These are phyloP conservation scores for Strobilomyces dryophilus DNA, from an alignment of 768 basidiomycete species.

Conservation along the genomic window DNA sequence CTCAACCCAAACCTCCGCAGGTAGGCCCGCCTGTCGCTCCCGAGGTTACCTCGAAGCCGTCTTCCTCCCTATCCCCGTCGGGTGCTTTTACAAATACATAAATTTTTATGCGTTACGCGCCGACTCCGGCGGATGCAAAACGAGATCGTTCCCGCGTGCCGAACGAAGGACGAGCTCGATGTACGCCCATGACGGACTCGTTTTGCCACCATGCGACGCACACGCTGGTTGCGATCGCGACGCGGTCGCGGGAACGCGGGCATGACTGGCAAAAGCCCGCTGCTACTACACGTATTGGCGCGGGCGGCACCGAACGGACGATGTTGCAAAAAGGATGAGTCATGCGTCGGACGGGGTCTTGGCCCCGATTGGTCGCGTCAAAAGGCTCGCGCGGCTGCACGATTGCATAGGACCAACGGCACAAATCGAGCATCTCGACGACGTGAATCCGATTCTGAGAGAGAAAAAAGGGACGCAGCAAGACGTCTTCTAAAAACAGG, in stretches of 20 bases:
- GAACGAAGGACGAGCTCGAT: constrained; percentile 2
- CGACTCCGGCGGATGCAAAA: background rate
- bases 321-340: background rate
- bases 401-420: background rate
- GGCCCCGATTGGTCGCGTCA: background rate
- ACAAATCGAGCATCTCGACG: constrained; percentile 10
- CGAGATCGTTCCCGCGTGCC: constrained; percentile 8
- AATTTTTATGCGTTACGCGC: constrained; percentile 3
- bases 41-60: constrained; percentile 19
- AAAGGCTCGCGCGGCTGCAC: background rate
- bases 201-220: constrained; percentile 10
- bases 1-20: background rate
- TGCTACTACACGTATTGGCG: background rate
- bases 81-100: constrained; percentile 11
- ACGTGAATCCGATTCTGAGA: constrained; percentile 1
- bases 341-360: background rate
- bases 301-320: constrained; percentile 2
- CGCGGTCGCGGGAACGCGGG: constrained; percentile 23
- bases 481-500: constrained; percentile 13
- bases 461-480: constrained; percentile 7
- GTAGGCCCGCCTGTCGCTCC: constrained; percentile 18
- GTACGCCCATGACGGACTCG: constrained; percentile 9
- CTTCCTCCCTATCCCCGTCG: constrained; percentile 16
- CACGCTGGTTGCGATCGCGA: constrained; percentile 20
- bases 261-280: constrained; percentile 10